Evolutionary conservation across 2,329 filamentous ascomycete species (phyloP).

Genomic region (Aspergillus udagawae): DNA sequence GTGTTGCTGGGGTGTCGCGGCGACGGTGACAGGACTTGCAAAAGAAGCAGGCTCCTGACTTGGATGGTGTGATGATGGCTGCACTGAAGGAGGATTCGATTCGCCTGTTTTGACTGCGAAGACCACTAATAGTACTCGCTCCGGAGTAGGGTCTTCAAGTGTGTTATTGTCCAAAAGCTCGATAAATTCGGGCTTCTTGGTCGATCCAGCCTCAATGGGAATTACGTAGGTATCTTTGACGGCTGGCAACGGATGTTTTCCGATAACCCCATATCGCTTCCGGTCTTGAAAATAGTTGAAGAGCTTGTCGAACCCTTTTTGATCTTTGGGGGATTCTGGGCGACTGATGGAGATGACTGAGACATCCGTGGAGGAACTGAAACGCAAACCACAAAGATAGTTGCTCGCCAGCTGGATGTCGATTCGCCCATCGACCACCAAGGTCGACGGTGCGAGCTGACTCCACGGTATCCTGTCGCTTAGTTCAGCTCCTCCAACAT

Average conservation of each 20-base stretch:
- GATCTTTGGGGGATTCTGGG: slow-evolving; percentile 56
- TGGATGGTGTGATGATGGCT: slow-evolving; percentile 37
- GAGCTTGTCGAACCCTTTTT: slow-evolving; percentile 66
- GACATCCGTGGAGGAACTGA: slow-evolving; percentile 77
- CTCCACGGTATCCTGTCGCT: slow-evolving; percentile 65
- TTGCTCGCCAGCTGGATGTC: slow-evolving; percentile 78
- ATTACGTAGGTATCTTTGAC: slow-evolving; percentile 90
- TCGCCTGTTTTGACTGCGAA: slow-evolving; percentile 71
- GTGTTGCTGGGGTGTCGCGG: slow-evolving; percentile 25
- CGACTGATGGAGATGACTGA: slow-evolving; percentile 69
- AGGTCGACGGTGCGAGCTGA: slow-evolving; percentile 64
- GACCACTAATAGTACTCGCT: slow-evolving; percentile 76
- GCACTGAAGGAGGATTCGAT: slow-evolving; percentile 37
- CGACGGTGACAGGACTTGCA: slow-evolving; percentile 31
- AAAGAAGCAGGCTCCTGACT: slow-evolving; percentile 32
- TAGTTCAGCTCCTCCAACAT: slow-evolving; percentile 80
- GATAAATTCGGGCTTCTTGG: slow-evolving; percentile 74
- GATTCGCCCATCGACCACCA: slow-evolving; percentile 66
- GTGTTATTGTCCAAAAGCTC: slow-evolving; percentile 81
- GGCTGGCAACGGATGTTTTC: slow-evolving; percentile 67
- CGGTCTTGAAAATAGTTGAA: slow-evolving; percentile 82
- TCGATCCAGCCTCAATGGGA: slow-evolving; percentile 69
- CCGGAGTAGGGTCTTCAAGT: slow-evolving; percentile 66
- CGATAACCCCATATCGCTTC: slow-evolving; percentile 81
- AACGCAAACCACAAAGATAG: slow-evolving; percentile 83